Evolutionary conservation across 2,329 filamentous ascomycete genomes (phyloP).

Genomic region (Colletotrichum spaethianum): DNA sequence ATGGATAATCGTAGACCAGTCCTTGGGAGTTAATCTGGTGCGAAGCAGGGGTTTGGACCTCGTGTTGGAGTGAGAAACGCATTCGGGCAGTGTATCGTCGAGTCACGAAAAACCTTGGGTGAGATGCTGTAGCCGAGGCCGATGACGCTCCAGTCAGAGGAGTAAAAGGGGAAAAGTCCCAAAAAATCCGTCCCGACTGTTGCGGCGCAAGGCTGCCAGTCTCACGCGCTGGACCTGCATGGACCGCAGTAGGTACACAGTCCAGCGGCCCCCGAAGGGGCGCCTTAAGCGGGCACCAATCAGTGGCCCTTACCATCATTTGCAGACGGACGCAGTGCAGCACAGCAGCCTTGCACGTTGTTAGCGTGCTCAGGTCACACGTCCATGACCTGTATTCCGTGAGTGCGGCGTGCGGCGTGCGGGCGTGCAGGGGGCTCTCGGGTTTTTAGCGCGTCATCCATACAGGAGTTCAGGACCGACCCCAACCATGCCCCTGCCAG

Average conservation of each 20-base stretch:
- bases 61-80: constrained; percentile 29
- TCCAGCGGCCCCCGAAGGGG: neutral
- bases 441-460: constrained; percentile 38
- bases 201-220: constrained; percentile 32
- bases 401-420: neutral
- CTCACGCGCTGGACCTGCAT: constrained; percentile 29
- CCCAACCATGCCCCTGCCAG: constrained; percentile 28
- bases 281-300: constrained; percentile 38
- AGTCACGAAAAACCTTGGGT: constrained; percentile 28
- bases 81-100: constrained; percentile 23
- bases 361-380: constrained; percentile 18
- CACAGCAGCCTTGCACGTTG: constrained; percentile 6
- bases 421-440: constrained; percentile 29
- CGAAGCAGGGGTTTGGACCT: constrained; percentile 12
- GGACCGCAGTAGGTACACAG: neutral
- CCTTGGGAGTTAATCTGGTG: constrained; percentile 16
- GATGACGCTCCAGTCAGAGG: constrained; percentile 29
- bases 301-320: constrained; percentile 16
- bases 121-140: constrained; percentile 25
- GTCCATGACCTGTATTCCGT: constrained; percentile 6
- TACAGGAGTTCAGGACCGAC: constrained; percentile 11
- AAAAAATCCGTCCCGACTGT: constrained; percentile 16
- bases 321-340: neutral
- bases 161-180: constrained; percentile 32
- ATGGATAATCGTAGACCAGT: constrained; percentile 2